Conservation (phyloP, 805 yeast genomes). For the Lachancea dasiensis region DNA sequence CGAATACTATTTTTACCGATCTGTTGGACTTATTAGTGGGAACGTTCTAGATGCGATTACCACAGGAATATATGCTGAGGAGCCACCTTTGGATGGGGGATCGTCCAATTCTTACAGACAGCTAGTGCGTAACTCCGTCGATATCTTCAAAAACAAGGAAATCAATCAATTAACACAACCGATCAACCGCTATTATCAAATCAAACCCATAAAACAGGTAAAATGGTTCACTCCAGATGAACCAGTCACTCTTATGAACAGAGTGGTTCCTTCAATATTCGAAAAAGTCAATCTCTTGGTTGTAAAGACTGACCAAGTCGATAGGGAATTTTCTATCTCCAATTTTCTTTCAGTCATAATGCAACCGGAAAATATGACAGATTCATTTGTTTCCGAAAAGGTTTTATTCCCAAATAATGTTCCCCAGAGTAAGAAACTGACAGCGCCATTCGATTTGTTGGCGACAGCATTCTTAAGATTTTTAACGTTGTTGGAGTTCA, state of each 20-base stretch:
- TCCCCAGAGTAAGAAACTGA: slow-evolving; percentile 31
- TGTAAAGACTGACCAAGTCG: slow-evolving; percentile 24
- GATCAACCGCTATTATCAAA: slow-evolving; percentile 80
- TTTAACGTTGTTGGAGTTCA: slow-evolving; percentile 45
- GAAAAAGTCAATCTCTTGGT: slow-evolving; percentile 35
- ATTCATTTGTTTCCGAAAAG: slow-evolving; percentile 28
- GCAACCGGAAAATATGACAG: slow-evolving; percentile 31
- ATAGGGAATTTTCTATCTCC: slow-evolving; percentile 25
- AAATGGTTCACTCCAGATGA: slow-evolving; percentile 47
- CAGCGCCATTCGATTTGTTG: slow-evolving; percentile 46
- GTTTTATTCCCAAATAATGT: slow-evolving; percentile 30
- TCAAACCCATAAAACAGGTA: slow-evolving; percentile 50
- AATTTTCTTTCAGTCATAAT: slow-evolving; percentile 22
- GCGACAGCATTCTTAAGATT: slow-evolving; percentile 52
- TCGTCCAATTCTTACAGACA: slow-evolving; percentile 50
- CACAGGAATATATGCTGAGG: slow-evolving; percentile 54
- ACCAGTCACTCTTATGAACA: slow-evolving; percentile 42
- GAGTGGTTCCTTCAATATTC: slow-evolving; percentile 49
- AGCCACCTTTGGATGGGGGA: slow-evolving; percentile 63
- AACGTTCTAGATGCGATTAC: slow-evolving; percentile 62
- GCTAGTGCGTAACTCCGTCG: slow-evolving; percentile 44
- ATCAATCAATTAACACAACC: slow-evolving; percentile 64
- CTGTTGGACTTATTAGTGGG: slow-evolving; percentile 59
- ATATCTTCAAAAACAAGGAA: slow-evolving; percentile 49
- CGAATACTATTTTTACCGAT: slow-evolving; percentile 75